phyloP scores from a whole-genome alignment of 2,329 filamentous ascomycete genomes.

The Talaromyces islandicus region DNA sequence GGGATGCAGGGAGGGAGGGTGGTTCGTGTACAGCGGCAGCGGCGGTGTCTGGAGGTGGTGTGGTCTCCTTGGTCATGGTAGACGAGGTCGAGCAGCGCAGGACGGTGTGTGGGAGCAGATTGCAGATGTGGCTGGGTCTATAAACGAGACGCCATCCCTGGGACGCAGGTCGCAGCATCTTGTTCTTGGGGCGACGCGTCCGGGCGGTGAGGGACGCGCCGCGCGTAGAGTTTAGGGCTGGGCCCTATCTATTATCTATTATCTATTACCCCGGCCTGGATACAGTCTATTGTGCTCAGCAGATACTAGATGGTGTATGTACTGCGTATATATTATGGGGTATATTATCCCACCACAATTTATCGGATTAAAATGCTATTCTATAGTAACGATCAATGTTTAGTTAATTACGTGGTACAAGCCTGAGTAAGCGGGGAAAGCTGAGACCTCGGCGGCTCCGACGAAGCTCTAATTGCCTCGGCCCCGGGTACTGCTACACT shows the following conservation, averaged over 20 bases:
- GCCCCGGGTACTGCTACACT: background rate
- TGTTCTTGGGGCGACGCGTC: conserved; percentile 5
- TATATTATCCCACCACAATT: too few species aligned
- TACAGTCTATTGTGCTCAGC: background rate
- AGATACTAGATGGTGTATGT: too few species aligned
- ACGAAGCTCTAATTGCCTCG: background rate
- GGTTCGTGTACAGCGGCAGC: conserved; percentile 33
- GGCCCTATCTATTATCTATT: background rate
- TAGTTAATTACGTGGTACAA: background rate
- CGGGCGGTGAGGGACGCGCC: conserved; percentile 9
- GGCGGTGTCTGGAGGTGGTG: conserved; percentile 28
- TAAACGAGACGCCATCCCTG: conserved; percentile 1
- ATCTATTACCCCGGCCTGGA: background rate
- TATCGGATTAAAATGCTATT: too few species aligned
- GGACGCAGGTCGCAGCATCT: conserved; percentile 1
- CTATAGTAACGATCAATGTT: too few species aligned
- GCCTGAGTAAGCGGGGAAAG: background rate
- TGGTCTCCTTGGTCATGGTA: conserved; percentile 40
- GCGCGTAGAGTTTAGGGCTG: conserved; percentile 4
- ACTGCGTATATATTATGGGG: too few species aligned
- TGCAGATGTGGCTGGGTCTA: background rate
- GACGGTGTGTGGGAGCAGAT: background rate
- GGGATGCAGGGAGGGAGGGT: conserved; percentile 63
- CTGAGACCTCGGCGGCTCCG: background rate
- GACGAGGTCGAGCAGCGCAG: background rate